Base-by-base conservation (phyloP, 2,329 filamentous ascomycete species). In the Hyphodiscus sp. region DNA sequence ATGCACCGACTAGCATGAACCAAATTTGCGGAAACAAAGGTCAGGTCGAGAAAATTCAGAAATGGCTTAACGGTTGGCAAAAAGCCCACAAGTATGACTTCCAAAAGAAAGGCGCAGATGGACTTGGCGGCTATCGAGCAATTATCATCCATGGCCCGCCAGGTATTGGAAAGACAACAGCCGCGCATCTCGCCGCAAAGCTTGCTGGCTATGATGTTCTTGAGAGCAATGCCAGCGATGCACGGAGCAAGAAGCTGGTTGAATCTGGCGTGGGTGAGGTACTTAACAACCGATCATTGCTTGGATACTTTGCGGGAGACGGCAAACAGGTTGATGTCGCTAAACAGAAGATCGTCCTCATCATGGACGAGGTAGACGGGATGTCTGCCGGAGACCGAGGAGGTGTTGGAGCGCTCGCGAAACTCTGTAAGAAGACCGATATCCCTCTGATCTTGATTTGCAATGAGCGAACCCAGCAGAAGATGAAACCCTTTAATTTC, bases 311-410 rank as follows among this genome's bases (percentile, higher is more conserved):
- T 69, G 84, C 91, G 7, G 84, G 83, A 2, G 88, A 91, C 52
- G 87, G 88, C 20, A 89, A 94, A 70, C 80, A 85, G 53, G 84
- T 96, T 2, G 87, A 96, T 45, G 72, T 76, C 4, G 77, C 78
- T 16, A 97, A 94, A 75, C 95, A 95, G 75, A 96, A 96, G 63
- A 83, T 97, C 33, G 89, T 96, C 6, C 75, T 99, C 47, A 90
- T 99, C 72, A 97, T 99, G 94, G 94, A 99, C 63, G 94, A 99
- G 71, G 94, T 99, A 4, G 94, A 99, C 65, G 94, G 94, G 50
- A 97, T 99, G 94, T 97, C 92, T 57, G 91, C 90, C 38, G 94
- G 94, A 67, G 94, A 99, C 68, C 86, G 94, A 57, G 94, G 94
- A 61, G 94, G 94, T 69, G 94, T 99, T 47, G 94, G 91, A 49